Evolutionary conservation across 805 yeast species (phyloP).

Genomic region (Monosporozyma solicola): DNA sequence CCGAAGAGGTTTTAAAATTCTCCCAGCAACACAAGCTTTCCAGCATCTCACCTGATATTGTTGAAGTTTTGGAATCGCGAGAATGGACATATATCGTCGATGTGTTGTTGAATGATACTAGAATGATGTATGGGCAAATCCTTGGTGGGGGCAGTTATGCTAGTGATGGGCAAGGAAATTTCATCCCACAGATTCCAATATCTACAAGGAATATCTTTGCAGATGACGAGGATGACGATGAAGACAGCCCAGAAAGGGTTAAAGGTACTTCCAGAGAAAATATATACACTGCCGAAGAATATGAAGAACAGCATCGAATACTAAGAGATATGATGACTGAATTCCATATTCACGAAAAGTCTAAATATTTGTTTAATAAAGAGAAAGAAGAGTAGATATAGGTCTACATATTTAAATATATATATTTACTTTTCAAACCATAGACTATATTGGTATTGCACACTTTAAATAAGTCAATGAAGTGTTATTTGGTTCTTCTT

Average conservation of each 20-base stretch:
- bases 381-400: background rate
- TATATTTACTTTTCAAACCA: background rate
- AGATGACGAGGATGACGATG: constrained; percentile 1
- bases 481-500: background rate
- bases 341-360: background rate
- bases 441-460: background rate
- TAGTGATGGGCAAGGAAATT: constrained; percentile 25
- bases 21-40: constrained; percentile 34
- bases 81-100: constrained; percentile 25
- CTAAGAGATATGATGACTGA: constrained; percentile 1
- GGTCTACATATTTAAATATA: background rate
- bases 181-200: constrained; percentile 19
- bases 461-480: background rate
- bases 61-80: constrained; percentile 13
- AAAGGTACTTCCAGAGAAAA: background rate
- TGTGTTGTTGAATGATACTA: constrained; percentile 26
- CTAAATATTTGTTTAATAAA: background rate
- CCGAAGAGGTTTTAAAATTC: constrained; percentile 94
- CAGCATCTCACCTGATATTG: constrained; percentile 26
- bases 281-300: background rate
- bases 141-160: constrained; percentile 29
- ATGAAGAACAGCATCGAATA: background rate
- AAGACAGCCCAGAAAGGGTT: background rate
- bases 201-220: background rate
- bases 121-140: constrained; percentile 30